These are phyloP conservation scores for Suillus americanus DNA, from an alignment of 768 basidiomycete species.

Conservation along the genomic window DNA sequence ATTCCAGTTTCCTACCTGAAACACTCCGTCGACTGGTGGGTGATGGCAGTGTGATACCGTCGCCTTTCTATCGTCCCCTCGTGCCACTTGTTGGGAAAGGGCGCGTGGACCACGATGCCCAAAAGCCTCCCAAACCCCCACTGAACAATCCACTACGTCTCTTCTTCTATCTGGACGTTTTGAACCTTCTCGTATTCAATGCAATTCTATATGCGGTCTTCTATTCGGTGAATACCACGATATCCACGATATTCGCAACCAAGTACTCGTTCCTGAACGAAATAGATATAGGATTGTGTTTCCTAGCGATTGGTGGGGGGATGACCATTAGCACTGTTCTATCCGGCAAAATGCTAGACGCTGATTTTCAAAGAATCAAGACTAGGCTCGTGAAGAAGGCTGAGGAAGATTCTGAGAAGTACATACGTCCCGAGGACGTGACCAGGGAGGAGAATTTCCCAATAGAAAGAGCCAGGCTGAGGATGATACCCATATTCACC, in stretches of 20 bases:
- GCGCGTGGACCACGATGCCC: slow-evolving; percentile 12
- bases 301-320: slow-evolving; percentile 73
- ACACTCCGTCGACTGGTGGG: slow-evolving; percentile 23
- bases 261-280: slow-evolving; percentile 50
- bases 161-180: slow-evolving; percentile 38
- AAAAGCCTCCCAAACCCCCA: slow-evolving; percentile 14
- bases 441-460: slow-evolving; percentile 47
- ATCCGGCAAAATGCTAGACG: slow-evolving; percentile 65
- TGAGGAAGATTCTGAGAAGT: slow-evolving; percentile 22
- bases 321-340: slow-evolving; percentile 58
- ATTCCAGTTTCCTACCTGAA: slow-evolving; percentile 28
- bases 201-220: slow-evolving; percentile 57
- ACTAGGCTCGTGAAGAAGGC: slow-evolving; percentile 14
- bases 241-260: slow-evolving; percentile 50
- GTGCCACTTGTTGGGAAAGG: slow-evolving; percentile 24
- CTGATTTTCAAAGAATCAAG: slow-evolving; percentile 53
- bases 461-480: slow-evolving; percentile 58
- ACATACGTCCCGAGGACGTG: slow-evolving; percentile 20
- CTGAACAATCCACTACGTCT: slow-evolving; percentile 40
- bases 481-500: slow-evolving; percentile 43
- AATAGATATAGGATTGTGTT: slow-evolving; percentile 70
- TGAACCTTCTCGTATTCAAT: slow-evolving; percentile 45
- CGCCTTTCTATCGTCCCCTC: slow-evolving; percentile 27
- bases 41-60: slow-evolving; percentile 29
- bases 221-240: slow-evolving; percentile 42